Conservation (phyloP, 495 filamentous ascomycete genomes). For the Darksidea phi region DNA sequence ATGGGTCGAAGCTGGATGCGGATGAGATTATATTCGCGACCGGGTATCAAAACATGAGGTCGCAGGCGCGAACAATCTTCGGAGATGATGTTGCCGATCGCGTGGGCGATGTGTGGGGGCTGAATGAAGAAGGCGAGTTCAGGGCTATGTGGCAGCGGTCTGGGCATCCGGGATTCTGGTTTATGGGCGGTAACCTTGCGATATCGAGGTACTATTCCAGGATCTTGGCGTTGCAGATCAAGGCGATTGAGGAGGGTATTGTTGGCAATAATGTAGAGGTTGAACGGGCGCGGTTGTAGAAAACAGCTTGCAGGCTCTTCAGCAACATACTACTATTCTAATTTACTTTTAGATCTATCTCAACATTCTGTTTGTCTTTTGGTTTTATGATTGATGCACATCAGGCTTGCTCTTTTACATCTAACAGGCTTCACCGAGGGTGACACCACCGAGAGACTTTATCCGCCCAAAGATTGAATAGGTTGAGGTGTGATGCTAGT, state of each 20-base stretch:
- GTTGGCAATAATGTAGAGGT: neutral
- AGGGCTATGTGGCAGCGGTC: slow-evolving; percentile 66
- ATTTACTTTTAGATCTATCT: too few species aligned
- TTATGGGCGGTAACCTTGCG: slow-evolving; percentile 78
- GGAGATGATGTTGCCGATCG: slow-evolving; percentile 67
- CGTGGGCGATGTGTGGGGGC: slow-evolving; percentile 68
- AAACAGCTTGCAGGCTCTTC: too few species aligned
- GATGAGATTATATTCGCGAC: slow-evolving; percentile 84
- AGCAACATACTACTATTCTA: too few species aligned
- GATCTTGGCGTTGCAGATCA: slow-evolving; percentile 73
- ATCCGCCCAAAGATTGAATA: too few species aligned
- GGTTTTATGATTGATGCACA: too few species aligned
- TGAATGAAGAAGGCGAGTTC: slow-evolving; percentile 72
- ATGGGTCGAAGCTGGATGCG: slow-evolving; percentile 66
- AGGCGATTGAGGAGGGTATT: slow-evolving; percentile 53
- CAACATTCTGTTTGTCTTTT: too few species aligned
- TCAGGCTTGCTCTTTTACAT: too few species aligned
- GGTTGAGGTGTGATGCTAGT: too few species aligned
- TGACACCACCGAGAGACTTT: too few species aligned
- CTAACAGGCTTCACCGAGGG: too few species aligned
- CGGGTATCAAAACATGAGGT: slow-evolving; percentile 79
- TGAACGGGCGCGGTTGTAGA: neutral
- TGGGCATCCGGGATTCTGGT: slow-evolving; percentile 78
- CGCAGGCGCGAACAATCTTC: slow-evolving; percentile 60
- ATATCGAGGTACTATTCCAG: slow-evolving; percentile 71